Conservation (phyloP, 139 green algal genomes). For the Micractinium conductrix region DNA sequence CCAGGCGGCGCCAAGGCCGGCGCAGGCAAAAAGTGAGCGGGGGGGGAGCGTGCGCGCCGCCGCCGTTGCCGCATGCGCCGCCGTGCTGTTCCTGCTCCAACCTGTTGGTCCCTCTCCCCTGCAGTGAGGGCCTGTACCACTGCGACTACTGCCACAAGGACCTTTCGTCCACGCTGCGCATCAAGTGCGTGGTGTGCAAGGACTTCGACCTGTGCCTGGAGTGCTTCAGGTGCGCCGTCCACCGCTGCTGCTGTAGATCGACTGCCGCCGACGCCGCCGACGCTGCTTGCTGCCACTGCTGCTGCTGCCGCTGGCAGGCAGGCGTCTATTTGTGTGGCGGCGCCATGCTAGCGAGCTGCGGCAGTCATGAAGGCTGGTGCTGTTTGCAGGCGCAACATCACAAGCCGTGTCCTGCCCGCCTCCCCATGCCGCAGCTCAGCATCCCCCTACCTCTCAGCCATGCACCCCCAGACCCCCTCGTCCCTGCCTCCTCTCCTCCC, state of each 20-base stretch:
- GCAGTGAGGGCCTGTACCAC: constrained; percentile 84
- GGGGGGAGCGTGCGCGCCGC: not conserved
- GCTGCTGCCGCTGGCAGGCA: too few species aligned
- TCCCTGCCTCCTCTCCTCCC: not conserved
- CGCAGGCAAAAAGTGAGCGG: constrained; percentile 13
- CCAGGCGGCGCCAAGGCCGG: not conserved
- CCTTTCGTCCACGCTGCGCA: constrained; percentile 83
- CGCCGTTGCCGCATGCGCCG: not conserved
- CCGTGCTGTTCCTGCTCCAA: not conserved
- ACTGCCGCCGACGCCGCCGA: too few species aligned
- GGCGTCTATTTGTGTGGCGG: too few species aligned
- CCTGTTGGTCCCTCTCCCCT: not conserved
- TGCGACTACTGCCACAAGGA: constrained; percentile 97
- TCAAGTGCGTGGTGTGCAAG: constrained; percentile 92
- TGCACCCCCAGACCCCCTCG: too few species aligned
- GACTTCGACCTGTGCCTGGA: constrained; percentile 98
- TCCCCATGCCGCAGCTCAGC: too few species aligned
- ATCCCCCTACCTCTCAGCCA: too few species aligned
- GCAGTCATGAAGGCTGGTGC: too few species aligned
- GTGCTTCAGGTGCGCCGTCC: constrained; percentile 82
- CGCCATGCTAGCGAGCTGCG: too few species aligned
- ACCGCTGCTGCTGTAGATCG: too few species aligned
- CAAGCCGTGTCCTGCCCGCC: too few species aligned
- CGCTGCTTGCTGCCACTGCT: too few species aligned
- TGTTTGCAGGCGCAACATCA: too few species aligned